These are phyloP conservation scores for Argentina anserina DNA, from an alignment of 306 rosid species.

Conservation along the genomic window DNA sequence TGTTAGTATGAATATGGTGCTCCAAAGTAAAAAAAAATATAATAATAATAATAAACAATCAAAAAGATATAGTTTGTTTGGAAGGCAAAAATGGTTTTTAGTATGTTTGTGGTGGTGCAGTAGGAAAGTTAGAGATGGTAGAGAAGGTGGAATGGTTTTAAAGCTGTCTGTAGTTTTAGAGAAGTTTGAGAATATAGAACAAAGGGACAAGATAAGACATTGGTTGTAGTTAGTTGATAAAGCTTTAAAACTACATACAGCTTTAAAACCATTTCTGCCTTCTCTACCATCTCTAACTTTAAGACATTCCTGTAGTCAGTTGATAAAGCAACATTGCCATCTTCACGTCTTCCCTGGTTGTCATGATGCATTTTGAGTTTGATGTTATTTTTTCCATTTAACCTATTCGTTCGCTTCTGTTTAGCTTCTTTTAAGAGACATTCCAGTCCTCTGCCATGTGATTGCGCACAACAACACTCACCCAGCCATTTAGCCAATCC, in stretches of 20 bases:
- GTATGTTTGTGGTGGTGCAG: too few relatives aligned
- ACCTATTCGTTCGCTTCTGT: neutral
- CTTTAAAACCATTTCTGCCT: too few relatives aligned
- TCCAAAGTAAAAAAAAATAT: neutral
- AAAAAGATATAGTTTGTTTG: neutral
- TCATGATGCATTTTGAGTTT: neutral
- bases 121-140: neutral
- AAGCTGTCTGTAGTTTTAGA: neutral
- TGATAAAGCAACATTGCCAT: neutral
- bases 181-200: neutral
- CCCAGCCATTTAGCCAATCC: neutral
- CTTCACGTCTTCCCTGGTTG: neutral
- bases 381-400: neutral
- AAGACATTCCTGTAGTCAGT: neutral
- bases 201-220: neutral
- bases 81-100: neutral
- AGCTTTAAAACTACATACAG: too few relatives aligned
- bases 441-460: neutral
- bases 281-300: too few relatives aligned
- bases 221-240: neutral
- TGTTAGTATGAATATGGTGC: neutral
- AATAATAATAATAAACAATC: too few relatives aligned
- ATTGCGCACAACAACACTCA: neutral
- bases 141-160: neutral
- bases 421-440: neutral